Evolutionary conservation across 2,329 filamentous ascomycete genomes (phyloP), one percentile per base, ranked within the genome.

Genomic region (Juglanconis oblonga): DNA sequence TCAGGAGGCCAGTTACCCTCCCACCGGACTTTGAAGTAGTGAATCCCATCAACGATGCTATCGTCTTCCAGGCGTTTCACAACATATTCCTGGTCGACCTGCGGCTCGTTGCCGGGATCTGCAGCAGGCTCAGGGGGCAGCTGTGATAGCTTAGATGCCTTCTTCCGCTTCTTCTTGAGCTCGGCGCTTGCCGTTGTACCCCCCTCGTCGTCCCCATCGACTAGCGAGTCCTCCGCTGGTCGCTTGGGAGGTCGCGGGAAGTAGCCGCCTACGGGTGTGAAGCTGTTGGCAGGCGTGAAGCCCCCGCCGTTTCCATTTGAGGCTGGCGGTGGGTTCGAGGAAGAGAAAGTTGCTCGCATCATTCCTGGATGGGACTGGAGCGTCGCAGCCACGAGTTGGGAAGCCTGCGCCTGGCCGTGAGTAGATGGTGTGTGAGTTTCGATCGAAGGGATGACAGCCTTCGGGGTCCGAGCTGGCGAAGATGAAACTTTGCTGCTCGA

Each of bases 21-120:
- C 83, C 83, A 86, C 6, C 79, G 77, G 1, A 86, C 81, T 35
- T 78, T 73, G 68, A 82, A 86, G 59, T 75, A 77, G 3, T 78
- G 77, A 1, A 77, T 71, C 1, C 75, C 71, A 4, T 78, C 69
- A 45, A 74, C 69, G 4, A 75, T 54, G 14, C 71, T 70, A 59
- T 78, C 72, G n/a, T 68, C 77, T 60, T 80, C 77, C 1, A 83
- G 69, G 2, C 73, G 68, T 49, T 80, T 72, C 1, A 83, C 78
- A 11, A 77, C 74, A 72, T 76, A 82, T 32, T 69, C 68, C 3
- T 66, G 64, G 3, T 71, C 67, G 0, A 67, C 56, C 4, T 69
- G 64, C 17, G 66, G 64, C 35, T 62, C 65, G 40, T 66, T 65
- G 56, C 64, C 61, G 10, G 66, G 66, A 24, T 69, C 62, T 48